phyloP scores from a whole-genome alignment of 148 eudicot genomes.

The Rhododendron simsii region DNA sequence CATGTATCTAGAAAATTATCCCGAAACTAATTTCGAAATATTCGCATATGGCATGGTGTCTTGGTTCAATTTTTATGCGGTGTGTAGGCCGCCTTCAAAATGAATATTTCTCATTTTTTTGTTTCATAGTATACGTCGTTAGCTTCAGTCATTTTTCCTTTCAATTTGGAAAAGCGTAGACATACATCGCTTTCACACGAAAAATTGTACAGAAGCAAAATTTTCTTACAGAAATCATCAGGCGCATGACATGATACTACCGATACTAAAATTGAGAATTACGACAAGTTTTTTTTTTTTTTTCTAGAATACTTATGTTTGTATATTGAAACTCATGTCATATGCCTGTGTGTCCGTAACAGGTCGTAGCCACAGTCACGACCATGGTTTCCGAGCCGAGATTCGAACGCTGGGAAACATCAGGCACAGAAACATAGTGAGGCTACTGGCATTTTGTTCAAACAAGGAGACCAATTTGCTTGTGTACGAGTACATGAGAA shows the following conservation, averaged over 20 bases:
- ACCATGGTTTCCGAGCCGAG: constrained; percentile 85
- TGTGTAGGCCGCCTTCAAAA: not conserved
- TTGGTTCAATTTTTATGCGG: not conserved
- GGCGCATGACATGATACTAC: too few species aligned
- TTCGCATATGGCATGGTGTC: not conserved
- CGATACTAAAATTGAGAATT: not conserved
- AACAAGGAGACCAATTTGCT: constrained; percentile 70
- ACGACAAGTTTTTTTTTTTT: not conserved
- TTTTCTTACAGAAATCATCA: too few species aligned
- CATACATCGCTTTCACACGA: not conserved
- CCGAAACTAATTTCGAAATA: not conserved
- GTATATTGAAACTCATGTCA: not conserved
- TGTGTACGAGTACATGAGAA: constrained; percentile 92
- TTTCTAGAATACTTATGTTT: not conserved
- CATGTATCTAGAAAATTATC: not conserved
- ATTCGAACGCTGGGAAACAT: constrained; percentile 84
- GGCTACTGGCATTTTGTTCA: constrained; percentile 77
- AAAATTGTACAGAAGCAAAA: too few species aligned
- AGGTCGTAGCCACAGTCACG: constrained; percentile 41
- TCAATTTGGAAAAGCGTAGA: not conserved
- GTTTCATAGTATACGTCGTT: not conserved
- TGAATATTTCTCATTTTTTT: too few species aligned
- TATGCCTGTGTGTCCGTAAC: not conserved
- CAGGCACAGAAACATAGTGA: constrained; percentile 85
- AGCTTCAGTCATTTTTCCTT: not conserved